Evolutionary conservation across 2,329 filamentous ascomycete species (phyloP), one percentile per base, ranked within the genome.

Genomic region (Colletotrichum endophyticum): DNA sequence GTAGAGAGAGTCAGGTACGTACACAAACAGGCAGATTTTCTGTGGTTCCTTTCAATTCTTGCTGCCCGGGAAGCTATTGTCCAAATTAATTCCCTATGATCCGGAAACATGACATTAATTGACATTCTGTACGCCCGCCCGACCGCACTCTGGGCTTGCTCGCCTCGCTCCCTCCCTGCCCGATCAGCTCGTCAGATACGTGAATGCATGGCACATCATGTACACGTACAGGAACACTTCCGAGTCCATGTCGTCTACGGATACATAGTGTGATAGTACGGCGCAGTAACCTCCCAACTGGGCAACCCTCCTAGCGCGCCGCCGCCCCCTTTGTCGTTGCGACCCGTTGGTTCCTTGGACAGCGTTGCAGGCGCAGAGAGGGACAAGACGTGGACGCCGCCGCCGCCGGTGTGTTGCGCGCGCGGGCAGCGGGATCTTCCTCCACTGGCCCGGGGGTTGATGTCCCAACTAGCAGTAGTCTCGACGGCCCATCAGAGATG

Each of bases 341-440:
- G 69, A 25, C 34, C 57, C 25, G 70, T 53, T 34, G 59, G 32
- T 73, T 57, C 57, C 63, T 73, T 71, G 59, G 72, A 71, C 36
- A 75, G 34, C 32, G 62, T 71, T 66, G 34, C 72, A 49, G n/a
- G 19, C 44, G 44, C 44, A 70, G 49, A 63, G 28, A 19, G 36
- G 57, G 49, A 34, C 56, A 39, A 69, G 56, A 64, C 32, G 66
- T 59, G 44, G 64, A 49, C 44, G 44, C 44, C 44, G 44, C 44
- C 44, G 44, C 44, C 44, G 44, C 44, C 19, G n/a, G n/a, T 49
- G 70, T 70, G 70, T 68, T 68, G 70, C 44, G 49, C 62, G 57
- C 71, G 73, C 30, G 57, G 64, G 73, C 30, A 28, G 59, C 64
- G 70, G 57, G 39, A 76, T 73, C 64, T 53, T 73, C 70, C 64